Evolutionary conservation across 2,329 filamentous ascomycete species (phyloP), one percentile per base, ranked within the genome.

Genomic region (Pseudopyrenochaeta lycopersici): DNA sequence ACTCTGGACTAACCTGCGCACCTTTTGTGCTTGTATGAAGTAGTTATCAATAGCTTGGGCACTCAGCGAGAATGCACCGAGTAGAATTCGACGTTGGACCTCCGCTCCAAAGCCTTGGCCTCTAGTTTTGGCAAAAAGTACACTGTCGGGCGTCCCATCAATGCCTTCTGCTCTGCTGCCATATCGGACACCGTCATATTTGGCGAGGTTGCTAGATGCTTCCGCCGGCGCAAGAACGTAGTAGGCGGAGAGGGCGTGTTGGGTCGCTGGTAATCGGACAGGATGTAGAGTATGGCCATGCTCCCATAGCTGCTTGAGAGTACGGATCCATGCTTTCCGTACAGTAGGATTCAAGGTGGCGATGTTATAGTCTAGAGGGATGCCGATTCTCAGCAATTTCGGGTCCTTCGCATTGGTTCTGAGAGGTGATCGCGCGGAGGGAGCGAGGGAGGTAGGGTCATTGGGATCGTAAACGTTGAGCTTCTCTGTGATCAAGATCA

Each of bases 161-260:
- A 88, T 81, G 41, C 81, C 82, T 7, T 68, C 49, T 9, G 72
- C 78, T 27, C 87, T 83, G 17, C 81, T 82, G 1, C 95, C 95
- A 76, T 96, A 99, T 10, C 95, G 89, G n/a, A 98, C 87, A 17
- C 95, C 95, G 67, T 99, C 96, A 74, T 97, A 99, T 74, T 96
- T 97, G 52, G 95, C 91, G 2, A 99, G 85, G 68, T 99, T 99
- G 14, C 94, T 98, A 1, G 92, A 92, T 3, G 95, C 95, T 77
- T 99, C 95, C 14, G 95, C 94, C 0, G 95, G 92, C 0, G 95
- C 96, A 50, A 99, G 87, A 51, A 99, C 85, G 75, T 99, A 99
- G 80, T 99, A 99, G 30, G 95, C 90, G 17, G 92, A 91, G 0
- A 99, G 85, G 0, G 95, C 94, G 63, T 91, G 88, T 58, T 87